phyloP scores from a whole-genome alignment of 2,329 filamentous ascomycete species.

The Periconia sp. region DNA sequence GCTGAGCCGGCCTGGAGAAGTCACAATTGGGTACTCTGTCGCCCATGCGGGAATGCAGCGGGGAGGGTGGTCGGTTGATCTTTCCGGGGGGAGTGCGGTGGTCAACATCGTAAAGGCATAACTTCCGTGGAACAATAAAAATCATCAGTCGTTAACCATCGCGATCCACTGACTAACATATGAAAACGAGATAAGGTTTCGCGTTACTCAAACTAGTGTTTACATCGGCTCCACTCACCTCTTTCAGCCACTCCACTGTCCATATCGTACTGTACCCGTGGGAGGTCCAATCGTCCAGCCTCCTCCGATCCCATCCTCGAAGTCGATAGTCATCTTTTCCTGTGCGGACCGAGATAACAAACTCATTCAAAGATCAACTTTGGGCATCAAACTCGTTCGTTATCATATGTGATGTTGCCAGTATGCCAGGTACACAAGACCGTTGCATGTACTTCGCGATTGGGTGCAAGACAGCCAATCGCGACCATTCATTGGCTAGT shows the following conservation, averaged over 20 bases:
- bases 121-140: neutral
- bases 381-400: neutral
- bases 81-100: slow-evolving; percentile 11
- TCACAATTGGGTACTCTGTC: slow-evolving; percentile 9
- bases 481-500: slow-evolving; percentile 2
- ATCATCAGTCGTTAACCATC: too few relatives aligned
- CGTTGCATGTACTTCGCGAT: neutral
- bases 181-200: too few relatives aligned
- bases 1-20: slow-evolving; percentile 15
- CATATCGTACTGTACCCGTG: too few relatives aligned
- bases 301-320: too few relatives aligned
- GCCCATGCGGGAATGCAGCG: slow-evolving; percentile 11
- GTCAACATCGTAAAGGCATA: slow-evolving; percentile 12
- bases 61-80: slow-evolving; percentile 19
- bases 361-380: neutral
- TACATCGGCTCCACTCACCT: too few relatives aligned
- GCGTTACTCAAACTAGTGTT: too few relatives aligned
- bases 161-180: too few relatives aligned
- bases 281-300: too few relatives aligned
- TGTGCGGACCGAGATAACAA: neutral
- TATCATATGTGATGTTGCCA: neutral
- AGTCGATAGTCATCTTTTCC: too few relatives aligned
- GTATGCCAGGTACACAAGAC: neutral
- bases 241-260: too few relatives aligned
- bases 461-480: slow-evolving; percentile 3